Conservation (phyloP, 345 rosid genomes). For the Populus davidiana region DNA sequence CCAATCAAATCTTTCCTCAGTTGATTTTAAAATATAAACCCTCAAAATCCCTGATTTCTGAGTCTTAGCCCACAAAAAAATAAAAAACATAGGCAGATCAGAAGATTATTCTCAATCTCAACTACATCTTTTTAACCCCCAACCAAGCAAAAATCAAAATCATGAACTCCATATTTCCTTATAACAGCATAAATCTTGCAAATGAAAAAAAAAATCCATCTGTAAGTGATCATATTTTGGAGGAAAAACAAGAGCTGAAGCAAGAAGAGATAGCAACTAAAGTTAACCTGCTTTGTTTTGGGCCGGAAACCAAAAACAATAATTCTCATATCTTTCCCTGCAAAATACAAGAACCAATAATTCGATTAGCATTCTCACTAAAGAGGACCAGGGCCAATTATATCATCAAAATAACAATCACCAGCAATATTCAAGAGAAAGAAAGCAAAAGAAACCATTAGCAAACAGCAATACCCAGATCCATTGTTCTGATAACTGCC, state of each 20-base stretch:
- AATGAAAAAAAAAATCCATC: neutral
- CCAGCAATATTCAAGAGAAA: neutral
- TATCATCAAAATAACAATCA: neutral
- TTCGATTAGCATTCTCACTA: neutral
- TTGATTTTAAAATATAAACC: neutral
- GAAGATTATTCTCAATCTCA: too few relatives aligned
- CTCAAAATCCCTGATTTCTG: neutral
- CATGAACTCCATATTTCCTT: neutral
- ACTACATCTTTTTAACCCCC: too few relatives aligned
- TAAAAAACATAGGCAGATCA: too few relatives aligned
- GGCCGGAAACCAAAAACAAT: constrained; percentile 93
- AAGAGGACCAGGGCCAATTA: neutral
- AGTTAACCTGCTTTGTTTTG: constrained; percentile 71
- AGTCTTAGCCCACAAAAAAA: too few relatives aligned
- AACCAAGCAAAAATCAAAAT: neutral
- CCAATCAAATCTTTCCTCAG: neutral
- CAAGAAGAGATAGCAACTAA: neutral
- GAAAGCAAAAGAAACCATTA: neutral
- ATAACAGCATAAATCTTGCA: neutral
- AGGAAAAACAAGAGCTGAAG: neutral
- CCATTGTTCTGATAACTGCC: neutral
- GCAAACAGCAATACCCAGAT: neutral
- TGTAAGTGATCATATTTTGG: neutral
- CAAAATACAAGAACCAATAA: constrained; percentile 19
- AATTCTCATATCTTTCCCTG: constrained; percentile 98